Conservation (phyloP, 2,329 filamentous ascomycete species). For the Trichophyton equinum region DNA sequence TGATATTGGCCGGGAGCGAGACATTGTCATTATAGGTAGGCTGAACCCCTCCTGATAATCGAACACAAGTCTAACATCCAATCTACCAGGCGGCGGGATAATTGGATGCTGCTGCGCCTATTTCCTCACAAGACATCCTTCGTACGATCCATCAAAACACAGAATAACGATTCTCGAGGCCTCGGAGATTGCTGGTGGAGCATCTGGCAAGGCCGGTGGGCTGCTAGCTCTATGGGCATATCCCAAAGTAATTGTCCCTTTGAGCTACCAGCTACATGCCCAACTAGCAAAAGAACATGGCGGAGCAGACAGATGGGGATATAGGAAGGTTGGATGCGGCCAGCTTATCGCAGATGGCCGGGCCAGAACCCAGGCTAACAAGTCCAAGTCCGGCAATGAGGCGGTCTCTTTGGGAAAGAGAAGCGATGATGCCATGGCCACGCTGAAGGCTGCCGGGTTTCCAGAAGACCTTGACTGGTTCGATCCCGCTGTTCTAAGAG, state of each 20-base stretch:
- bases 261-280: constrained; percentile 73
- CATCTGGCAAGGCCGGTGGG: constrained; percentile 89
- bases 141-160: constrained; percentile 61
- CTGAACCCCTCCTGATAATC: not conserved
- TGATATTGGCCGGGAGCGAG: constrained; percentile 16
- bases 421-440: constrained; percentile 38
- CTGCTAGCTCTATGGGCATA: constrained; percentile 87
- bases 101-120: constrained; percentile 89
- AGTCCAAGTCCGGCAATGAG: constrained; percentile 18
- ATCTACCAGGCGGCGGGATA: constrained; percentile 62
- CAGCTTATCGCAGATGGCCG: constrained; percentile 44
- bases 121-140: constrained; percentile 74
- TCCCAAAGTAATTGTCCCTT: constrained; percentile 65
- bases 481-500: constrained; percentile 49
- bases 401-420: constrained; percentile 13
- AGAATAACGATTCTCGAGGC: constrained; percentile 81
- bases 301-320: constrained; percentile 73
- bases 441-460: constrained; percentile 47
- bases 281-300: constrained; percentile 74
- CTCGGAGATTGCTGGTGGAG: constrained; percentile 70
- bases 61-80: not conserved
- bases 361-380: constrained; percentile 19
- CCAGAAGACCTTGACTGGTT: constrained; percentile 80
- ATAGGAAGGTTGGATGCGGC: constrained; percentile 65
- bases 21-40: constrained; percentile 33